Percentiles rank a stretch among this genome's conserved stretches.
Evolutionary conservation across 2,329 filamentous ascomycete genomes (phyloP).

Genomic region (Aspergillus proliferans): DNA sequence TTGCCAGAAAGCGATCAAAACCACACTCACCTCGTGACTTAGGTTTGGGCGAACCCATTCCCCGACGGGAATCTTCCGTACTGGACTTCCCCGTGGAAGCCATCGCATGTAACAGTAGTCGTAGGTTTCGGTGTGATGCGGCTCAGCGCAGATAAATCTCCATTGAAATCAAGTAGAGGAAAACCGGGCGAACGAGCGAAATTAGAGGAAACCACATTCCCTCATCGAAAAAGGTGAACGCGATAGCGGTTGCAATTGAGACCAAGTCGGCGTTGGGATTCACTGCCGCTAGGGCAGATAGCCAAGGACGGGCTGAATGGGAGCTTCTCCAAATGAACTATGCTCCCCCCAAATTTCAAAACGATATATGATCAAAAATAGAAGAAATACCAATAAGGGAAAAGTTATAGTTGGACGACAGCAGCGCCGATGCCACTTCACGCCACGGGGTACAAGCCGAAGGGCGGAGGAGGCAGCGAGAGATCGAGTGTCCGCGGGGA

Average conservation of each 20-base stretch:
- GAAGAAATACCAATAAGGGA: slow-evolving; percentile 5
- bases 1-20: background rate
- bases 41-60: slow-evolving; percentile 41
- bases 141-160: slow-evolving; percentile 33
- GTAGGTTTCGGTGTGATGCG: slow-evolving; percentile 16
- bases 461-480: slow-evolving; percentile 11
- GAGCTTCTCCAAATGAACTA: background rate
- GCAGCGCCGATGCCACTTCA: slow-evolving; percentile 8
- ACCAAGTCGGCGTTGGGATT: slow-evolving; percentile 1
- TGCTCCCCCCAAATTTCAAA: slow-evolving; percentile 3
- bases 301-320: background rate
- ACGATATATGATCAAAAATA: slow-evolving; percentile 2
- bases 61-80: slow-evolving; percentile 41
- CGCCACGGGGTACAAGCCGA: slow-evolving; percentile 10
- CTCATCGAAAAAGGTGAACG: slow-evolving; percentile 16
- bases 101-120: slow-evolving; percentile 27
- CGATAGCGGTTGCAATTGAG: slow-evolving; percentile 1
- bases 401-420: slow-evolving; percentile 6
- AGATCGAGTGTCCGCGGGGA: slow-evolving; percentile 15
- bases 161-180: slow-evolving; percentile 33
- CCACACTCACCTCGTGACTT: slow-evolving; percentile 42
- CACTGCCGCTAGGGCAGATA: background rate
- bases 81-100: slow-evolving; percentile 39
- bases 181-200: slow-evolving; percentile 20
- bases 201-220: slow-evolving; percentile 35